Evolutionary conservation across 495 filamentous ascomycete genomes (phyloP).

Genomic region (Annulohypoxylon bovei): DNA sequence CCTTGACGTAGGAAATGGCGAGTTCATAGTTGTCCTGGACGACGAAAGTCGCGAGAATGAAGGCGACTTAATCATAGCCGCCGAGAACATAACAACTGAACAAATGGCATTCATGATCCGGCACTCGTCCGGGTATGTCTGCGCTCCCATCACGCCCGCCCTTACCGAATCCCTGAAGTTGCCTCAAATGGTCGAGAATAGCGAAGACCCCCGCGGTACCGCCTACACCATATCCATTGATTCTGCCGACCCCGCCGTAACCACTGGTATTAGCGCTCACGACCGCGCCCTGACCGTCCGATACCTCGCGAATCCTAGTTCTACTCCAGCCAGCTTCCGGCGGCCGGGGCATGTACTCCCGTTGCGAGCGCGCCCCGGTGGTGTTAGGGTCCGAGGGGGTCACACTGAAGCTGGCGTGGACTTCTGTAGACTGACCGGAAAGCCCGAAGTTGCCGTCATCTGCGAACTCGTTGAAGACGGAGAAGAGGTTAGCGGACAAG

Average conservation of each 20-base stretch:
- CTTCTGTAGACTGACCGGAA: slow-evolving; percentile 83
- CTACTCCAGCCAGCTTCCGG: slow-evolving; percentile 70
- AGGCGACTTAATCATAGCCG: slow-evolving; percentile 96
- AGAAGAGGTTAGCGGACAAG: slow-evolving; percentile 65
- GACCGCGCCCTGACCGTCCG: slow-evolving; percentile 87
- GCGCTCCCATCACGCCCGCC: slow-evolving; percentile 78
- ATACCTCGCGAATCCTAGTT: slow-evolving; percentile 73
- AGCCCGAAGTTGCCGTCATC: slow-evolving; percentile 80
- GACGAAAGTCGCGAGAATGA: slow-evolving; percentile 92
- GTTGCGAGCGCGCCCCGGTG: slow-evolving; percentile 79
- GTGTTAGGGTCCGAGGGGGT: slow-evolving; percentile 78
- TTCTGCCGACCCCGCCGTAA: slow-evolving; percentile 73
- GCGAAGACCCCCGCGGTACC: slow-evolving; percentile 85
- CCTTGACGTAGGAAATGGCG: slow-evolving; percentile 70
- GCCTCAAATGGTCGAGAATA: slow-evolving; percentile 87
- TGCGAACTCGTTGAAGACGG: slow-evolving; percentile 88
- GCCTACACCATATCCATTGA: slow-evolving; percentile 94
- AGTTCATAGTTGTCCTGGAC: slow-evolving; percentile 97
- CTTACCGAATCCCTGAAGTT: slow-evolving; percentile 74
- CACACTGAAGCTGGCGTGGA: slow-evolving; percentile 95
- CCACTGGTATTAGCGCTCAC: slow-evolving; percentile 89
- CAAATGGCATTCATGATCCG: slow-evolving; percentile 97
- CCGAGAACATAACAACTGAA: slow-evolving; percentile 80
- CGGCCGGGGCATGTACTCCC: slow-evolving; percentile 93
- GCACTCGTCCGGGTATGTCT: slow-evolving; percentile 88